These are phyloP conservation scores for Mucor racemosus DNA, from an alignment of 371 early-diverging fungal species.

Conservation along the genomic window DNA sequence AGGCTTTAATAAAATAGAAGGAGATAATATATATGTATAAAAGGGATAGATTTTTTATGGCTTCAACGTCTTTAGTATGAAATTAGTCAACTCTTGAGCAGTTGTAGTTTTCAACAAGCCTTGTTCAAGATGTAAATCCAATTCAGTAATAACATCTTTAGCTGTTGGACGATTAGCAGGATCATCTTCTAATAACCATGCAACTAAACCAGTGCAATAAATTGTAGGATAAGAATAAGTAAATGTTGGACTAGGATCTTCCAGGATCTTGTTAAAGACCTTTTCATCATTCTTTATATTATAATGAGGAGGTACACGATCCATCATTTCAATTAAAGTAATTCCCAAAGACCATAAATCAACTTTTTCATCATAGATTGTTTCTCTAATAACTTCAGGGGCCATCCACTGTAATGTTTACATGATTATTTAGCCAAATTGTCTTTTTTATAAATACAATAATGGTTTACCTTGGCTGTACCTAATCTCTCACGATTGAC, in stretches of 20 bases:
- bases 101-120: conserved; percentile 36
- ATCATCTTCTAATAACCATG: conserved; percentile 52
- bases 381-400: conserved; percentile 53
- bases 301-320: conserved; percentile 58
- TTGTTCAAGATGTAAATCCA: conserved; percentile 48
- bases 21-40: not conserved
- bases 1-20: conserved; percentile 16
- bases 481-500: conserved; percentile 48
- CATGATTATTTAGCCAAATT: not conserved
- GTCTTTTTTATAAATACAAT: not conserved
- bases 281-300: conserved; percentile 41
- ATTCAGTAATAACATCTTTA: conserved; percentile 45
- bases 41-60: conserved; percentile 1
- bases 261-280: conserved; percentile 40
- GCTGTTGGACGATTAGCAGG: conserved; percentile 45
- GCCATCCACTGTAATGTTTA: conserved; percentile 49
- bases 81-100: conserved; percentile 35
- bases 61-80: conserved; percentile 37
- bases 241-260: conserved; percentile 52
- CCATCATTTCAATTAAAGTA: conserved; percentile 61
- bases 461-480: conserved; percentile 43
- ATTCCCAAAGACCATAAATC: conserved; percentile 58
- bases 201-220: conserved; percentile 52
- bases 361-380: conserved; percentile 46
- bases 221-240: conserved; percentile 50